Evolutionary conservation across 2,329 filamentous ascomycete genomes (phyloP).

Genomic region (Passalora sequoiae): DNA sequence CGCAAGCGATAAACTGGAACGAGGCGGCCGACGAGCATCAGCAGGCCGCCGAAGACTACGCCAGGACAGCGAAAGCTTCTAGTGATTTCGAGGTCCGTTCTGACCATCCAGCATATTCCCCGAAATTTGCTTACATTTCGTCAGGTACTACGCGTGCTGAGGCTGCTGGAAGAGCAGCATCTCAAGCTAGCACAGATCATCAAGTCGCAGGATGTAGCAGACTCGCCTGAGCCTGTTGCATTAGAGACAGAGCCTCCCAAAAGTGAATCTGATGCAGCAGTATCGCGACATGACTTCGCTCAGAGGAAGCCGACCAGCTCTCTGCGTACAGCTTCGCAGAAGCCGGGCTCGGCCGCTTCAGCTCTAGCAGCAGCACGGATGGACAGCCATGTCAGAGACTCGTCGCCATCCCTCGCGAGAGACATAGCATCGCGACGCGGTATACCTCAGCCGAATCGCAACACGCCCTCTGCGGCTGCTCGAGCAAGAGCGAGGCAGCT

Average conservation of each 20-base stretch:
- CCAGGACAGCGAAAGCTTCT: constrained; percentile 70
- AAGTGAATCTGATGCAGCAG: constrained; percentile 7
- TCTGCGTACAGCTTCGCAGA: constrained; percentile 7
- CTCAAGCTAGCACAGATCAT: constrained; percentile 75
- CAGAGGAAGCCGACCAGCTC: constrained; percentile 23
- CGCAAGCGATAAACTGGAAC: constrained; percentile 63
- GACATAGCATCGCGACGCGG: constrained; percentile 37
- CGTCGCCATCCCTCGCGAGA: constrained; percentile 34
- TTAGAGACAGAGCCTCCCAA: constrained; percentile 1
- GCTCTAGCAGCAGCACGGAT: constrained; percentile 24
- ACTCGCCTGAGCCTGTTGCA: constrained; percentile 1
- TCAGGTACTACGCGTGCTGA: constrained; percentile 78
- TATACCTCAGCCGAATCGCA: constrained; percentile 28
- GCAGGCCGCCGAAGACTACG: constrained; percentile 81
- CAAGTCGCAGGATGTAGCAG: constrained; percentile 52
- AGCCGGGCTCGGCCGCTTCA: constrained; percentile 19
- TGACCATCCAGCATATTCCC: background rate
- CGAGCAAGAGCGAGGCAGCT: constrained; percentile 29
- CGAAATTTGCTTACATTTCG: constrained; percentile 37
- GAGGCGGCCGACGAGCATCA: constrained; percentile 85
- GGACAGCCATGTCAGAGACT: constrained; percentile 27
- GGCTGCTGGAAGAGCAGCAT: constrained; percentile 83
- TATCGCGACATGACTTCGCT: constrained; percentile 45
- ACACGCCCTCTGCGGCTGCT: constrained; percentile 25
- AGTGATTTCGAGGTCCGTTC: constrained; percentile 50